Conservation (phyloP, 805 yeast species). For the Diddensiella transvaalensis region DNA sequence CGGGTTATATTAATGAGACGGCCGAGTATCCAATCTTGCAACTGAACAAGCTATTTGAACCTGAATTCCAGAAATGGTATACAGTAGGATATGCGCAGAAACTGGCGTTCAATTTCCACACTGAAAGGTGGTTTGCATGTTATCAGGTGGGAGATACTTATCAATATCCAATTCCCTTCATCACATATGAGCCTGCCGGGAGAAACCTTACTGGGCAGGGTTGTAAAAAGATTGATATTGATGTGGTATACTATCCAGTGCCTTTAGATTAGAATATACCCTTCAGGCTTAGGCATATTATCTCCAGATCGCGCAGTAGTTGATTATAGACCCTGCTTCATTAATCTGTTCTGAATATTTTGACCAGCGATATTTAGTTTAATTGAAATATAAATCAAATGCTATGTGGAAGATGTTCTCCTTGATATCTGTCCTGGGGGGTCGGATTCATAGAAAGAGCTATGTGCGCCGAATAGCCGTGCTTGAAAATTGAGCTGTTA, state of each 20-base stretch:
- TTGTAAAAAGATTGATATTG: neutral
- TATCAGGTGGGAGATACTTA: constrained; percentile 3
- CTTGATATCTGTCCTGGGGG: no score
- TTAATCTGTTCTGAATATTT: no score
- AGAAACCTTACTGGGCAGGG: neutral
- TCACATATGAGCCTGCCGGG: constrained; percentile 1
- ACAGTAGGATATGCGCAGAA: neutral
- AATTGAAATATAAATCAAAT: no score
- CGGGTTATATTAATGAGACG: neutral
- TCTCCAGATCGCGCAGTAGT: no score
- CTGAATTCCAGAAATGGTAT: neutral
- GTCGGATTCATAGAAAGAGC: no score
- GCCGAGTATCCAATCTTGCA: constrained; percentile 1
- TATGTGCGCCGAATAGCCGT: no score
- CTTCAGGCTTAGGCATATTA: no score
- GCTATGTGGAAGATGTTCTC: no score
- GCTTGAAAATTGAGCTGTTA: no score
- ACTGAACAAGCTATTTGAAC: neutral
- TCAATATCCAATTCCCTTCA: constrained; percentile 2
- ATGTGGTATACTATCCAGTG: neutral
- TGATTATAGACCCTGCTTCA: no score
- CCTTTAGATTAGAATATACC: neutral
- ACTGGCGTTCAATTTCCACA: neutral
- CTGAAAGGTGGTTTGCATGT: constrained; percentile 3
- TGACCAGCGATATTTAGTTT: no score